These are phyloP conservation scores for Solanum corneliomulleri DNA, from an alignment of 257 asterid genomes.

Conservation along the genomic window DNA sequence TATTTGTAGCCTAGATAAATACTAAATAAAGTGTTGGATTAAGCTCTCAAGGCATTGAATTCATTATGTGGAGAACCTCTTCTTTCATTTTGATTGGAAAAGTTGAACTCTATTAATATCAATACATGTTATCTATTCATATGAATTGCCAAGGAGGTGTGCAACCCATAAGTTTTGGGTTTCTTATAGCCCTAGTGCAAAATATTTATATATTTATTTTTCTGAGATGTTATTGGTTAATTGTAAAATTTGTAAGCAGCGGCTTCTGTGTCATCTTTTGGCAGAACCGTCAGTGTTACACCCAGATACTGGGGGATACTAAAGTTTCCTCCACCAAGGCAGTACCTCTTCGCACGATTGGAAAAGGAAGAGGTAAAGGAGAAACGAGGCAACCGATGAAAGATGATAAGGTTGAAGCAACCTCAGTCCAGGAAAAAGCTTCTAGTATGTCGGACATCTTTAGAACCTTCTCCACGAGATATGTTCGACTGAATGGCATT, in stretches of 20 bases:
- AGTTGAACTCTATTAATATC: neutral
- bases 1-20: neutral
- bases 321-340: conserved; percentile 34
- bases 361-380: conserved; percentile 63
- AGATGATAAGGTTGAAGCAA: conserved; percentile 29
- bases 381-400: conserved; percentile 34
- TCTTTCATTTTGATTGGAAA: neutral
- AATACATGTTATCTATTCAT: neutral
- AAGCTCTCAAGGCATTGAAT: conserved; percentile 22
- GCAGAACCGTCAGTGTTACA: conserved; percentile 72
- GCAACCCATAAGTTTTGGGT: neutral
- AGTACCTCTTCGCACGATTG: conserved; percentile 22
- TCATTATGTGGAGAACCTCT: neutral
- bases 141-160: neutral
- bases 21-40: conserved; percentile 29
- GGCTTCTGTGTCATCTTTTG: conserved; percentile 1
- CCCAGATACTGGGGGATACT: conserved; percentile 46
- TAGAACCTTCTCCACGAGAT: conserved; percentile 51
- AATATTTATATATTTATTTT: neutral
- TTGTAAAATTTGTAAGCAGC: neutral
- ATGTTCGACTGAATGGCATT: conserved; percentile 79
- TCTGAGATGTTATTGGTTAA: neutral
- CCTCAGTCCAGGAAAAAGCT: conserved; percentile 30
- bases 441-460: conserved; percentile 30
- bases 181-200: neutral